Evolutionary conservation across 73 alveolate species (phyloP), one percentile per base, ranked within the genome.

Genomic region (Paramecium octaurelia): DNA sequence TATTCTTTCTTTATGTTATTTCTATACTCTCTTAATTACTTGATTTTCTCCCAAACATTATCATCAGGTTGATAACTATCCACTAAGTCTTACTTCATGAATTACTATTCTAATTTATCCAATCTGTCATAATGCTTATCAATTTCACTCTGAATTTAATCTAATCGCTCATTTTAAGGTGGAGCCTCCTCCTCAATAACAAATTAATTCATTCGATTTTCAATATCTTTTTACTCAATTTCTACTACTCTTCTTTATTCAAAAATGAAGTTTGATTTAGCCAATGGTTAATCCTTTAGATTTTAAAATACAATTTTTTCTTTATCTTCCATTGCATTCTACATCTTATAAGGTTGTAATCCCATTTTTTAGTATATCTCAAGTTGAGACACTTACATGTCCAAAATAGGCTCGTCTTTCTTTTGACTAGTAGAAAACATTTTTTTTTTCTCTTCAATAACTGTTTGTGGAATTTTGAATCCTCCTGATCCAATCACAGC

Each of bases 51-150:
- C 88, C 88, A 75, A 8, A 75, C 88, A 75, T 75, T 75, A 35
- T 75, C 88, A 75, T 75, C 88, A 31, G 88, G 88, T 8, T 75
- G 27, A 75, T 75, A 75, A 42, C 88, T 75, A 38, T 75, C 88
- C 1, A 23, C 60, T 14, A 75, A 23, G 40, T 75, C 88, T 42
- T 75, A 24, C n/a, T 75, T 75, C 88, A 75, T 75, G 21, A 75
- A 75, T n/a, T 75, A 16, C 18, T 75, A n/a, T n/a, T 75, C 88
- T 35, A 75, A 38, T 75, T 35, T 75, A 29, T 75, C 10, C 46
- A 75, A 38, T 75, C 88, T 75, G 8, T 75, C 88, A 75, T 75
- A 75, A 75, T 75, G 88, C 8, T 38, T 38, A 36, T 75, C 60
- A 12, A 75, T 75, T 42, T 75, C 58, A 75, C 88, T 75, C n/a